Percentiles rank a stretch among this genome's conserved stretches.
Evolutionary conservation across 352 stramenopile genomes (phyloP).

Genomic region (Phytophthora pisi): DNA sequence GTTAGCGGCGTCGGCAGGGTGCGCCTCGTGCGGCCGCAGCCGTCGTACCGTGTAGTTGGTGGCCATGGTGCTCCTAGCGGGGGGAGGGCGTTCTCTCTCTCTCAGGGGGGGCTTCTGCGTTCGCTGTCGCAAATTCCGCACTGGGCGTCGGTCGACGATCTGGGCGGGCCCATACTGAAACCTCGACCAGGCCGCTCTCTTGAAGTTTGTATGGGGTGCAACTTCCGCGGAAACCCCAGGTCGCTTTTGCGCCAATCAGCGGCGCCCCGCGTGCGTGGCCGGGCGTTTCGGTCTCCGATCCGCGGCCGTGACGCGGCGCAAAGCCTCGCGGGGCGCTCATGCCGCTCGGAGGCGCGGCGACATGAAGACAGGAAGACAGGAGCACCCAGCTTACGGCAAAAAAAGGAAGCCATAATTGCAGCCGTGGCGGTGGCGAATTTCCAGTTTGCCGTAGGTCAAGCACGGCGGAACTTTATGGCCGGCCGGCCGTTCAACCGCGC

Average conservation of each 20-base stretch:
- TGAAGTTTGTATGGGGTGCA: constrained; percentile 30
- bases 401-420: neutral
- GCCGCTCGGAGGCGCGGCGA: constrained; percentile 8
- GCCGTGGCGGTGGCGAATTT: constrained; percentile 15
- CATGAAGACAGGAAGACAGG: constrained; percentile 3
- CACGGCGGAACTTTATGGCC: neutral
- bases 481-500: neutral
- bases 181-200: constrained; percentile 15
- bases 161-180: constrained; percentile 18
- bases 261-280: constrained; percentile 9
- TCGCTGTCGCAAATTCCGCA: constrained; percentile 52
- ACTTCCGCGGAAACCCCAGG: constrained; percentile 14
- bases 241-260: constrained; percentile 22
- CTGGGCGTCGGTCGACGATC: constrained; percentile 26
- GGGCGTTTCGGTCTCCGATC: constrained; percentile 15
- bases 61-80: constrained; percentile 26
- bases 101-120: constrained; percentile 18
- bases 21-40: neutral
- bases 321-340: constrained; percentile 11
- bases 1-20: neutral
- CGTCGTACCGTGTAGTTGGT: constrained; percentile 47
- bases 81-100: constrained; percentile 3
- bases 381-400: constrained; percentile 6
- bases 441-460: constrained; percentile 18
- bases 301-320: constrained; percentile 8